Conservation (phyloP, 2,329 filamentous ascomycete genomes). For the Microthyrium microscopicum region DNA sequence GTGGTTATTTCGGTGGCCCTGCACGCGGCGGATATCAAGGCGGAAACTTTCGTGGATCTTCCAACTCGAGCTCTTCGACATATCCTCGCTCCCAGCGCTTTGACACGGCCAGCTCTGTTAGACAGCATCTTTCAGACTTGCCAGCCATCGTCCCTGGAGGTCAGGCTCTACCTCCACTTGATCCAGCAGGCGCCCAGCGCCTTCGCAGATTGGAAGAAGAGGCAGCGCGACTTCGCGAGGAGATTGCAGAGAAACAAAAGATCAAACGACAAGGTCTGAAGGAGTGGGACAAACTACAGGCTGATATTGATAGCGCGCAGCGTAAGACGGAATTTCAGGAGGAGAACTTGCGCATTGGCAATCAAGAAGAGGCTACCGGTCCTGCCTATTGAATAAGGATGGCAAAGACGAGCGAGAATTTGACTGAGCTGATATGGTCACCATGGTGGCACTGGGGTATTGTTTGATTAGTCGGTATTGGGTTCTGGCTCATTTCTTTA, state of each 20-base stretch:
- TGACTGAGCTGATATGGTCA: no score
- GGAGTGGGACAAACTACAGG: constrained; percentile 29
- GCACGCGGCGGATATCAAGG: constrained; percentile 1
- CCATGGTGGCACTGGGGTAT: no score
- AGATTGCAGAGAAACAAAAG: constrained; percentile 30
- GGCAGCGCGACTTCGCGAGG: constrained; percentile 25
- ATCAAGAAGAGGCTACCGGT: no score
- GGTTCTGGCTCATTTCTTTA: no score
- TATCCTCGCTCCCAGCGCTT: constrained; percentile 20
- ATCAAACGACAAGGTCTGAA: constrained; percentile 24
- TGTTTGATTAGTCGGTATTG: no score
- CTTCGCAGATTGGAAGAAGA: constrained; percentile 30
- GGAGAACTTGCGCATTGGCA: constrained; percentile 23
- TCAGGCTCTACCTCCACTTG: constrained; percentile 17
- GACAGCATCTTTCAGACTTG: constrained; percentile 27
- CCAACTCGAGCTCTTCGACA: constrained; percentile 21
- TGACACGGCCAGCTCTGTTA: no score
- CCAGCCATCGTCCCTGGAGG: constrained; percentile 29
- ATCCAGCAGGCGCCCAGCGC: constrained; percentile 1
- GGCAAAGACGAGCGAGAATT: no score
- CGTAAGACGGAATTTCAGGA: constrained; percentile 30
- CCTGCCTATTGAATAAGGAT: no score
- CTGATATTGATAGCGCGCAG: constrained; percentile 27
- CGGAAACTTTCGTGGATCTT: background rate
- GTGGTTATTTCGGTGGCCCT: background rate